Evolutionary conservation across 179 eudicot genomes (phyloP), one percentile per base, ranked within the genome.

Genomic region (Silene coronaria): DNA sequence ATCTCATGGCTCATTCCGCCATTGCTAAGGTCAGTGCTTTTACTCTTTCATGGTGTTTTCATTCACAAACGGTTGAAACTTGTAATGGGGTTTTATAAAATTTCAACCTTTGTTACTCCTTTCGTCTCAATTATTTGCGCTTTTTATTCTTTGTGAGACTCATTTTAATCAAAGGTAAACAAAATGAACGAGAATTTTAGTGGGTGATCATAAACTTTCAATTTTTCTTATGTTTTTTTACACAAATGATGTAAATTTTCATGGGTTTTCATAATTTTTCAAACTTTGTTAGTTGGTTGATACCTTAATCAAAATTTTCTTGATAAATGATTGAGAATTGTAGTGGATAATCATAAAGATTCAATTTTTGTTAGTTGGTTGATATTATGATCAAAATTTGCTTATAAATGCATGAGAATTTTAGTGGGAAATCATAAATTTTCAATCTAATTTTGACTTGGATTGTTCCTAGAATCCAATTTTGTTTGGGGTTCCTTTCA

Each of bases 1-100:
- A 55, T 71, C 66, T 81, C 73, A 81, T 81, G 86, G 82, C 80
- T 78, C 82, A 76, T 68, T 76, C 84, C 26, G 84, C 86, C 24
- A 77, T 81, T 9, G 67, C 82, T 23, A 79, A 84, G 82, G 86
- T 84, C 2, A 42, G 75, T 78, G 48, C 38, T 17, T 24, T 42
- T 0, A 65, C 58, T 19, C 72, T 38, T 38, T 8, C 46, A 38
- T 38, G 13, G 12, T 10, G 46, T 1, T 69, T 65, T 45, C 7
- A n/a, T 27, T 70, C 70, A 63, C n/a, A 42, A 73, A 55, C 26
- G 1, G 12, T 36, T 28, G 28, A 23, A 11, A 3, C 14, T 61
- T 62, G 11, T 62, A 5, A 62, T 24, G 66, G 66, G 66, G 12
- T 23, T 26, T 62, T 7, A 26, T 13, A 24, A 62, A 62, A 34